Evolutionary conservation across 2,329 filamentous ascomycete genomes (phyloP).

Genomic region (Fusarium concolor): DNA sequence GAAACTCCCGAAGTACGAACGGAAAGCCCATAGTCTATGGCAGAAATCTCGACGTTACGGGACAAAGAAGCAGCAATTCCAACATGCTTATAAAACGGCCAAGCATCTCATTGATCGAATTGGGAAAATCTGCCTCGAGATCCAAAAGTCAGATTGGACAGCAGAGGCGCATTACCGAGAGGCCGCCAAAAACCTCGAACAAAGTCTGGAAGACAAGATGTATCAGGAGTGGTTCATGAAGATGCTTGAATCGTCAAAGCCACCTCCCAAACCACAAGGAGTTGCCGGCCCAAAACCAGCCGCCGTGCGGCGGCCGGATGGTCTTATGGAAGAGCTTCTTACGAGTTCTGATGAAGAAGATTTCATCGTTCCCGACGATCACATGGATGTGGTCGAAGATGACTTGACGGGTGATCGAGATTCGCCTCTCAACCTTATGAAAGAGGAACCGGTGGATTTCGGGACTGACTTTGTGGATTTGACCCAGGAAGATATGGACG

Average conservation of each 20-base stretch:
- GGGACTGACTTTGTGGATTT: slow-evolving; percentile 45
- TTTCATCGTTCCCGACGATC: slow-evolving; percentile 60
- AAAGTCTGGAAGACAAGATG: slow-evolving; percentile 71
- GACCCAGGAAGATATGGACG: slow-evolving; percentile 45
- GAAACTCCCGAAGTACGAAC: slow-evolving; percentile 66
- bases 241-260: slow-evolving; percentile 56
- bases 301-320: not conserved
- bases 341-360: slow-evolving; percentile 62
- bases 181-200: slow-evolving; percentile 71
- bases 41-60: slow-evolving; percentile 60
- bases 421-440: slow-evolving; percentile 16
- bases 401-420: not conserved
- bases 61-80: slow-evolving; percentile 54
- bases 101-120: slow-evolving; percentile 63
- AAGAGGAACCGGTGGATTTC: slow-evolving; percentile 37
- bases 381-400: slow-evolving; percentile 18
- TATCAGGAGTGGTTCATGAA: slow-evolving; percentile 63
- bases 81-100: slow-evolving; percentile 56
- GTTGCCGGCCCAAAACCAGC: slow-evolving; percentile 37
- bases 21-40: slow-evolving; percentile 73
- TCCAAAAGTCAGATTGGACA: slow-evolving; percentile 65
- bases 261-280: slow-evolving; percentile 53
- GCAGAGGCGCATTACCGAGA: slow-evolving; percentile 63
- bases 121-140: slow-evolving; percentile 63
- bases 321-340: slow-evolving; percentile 59